phyloP scores from a whole-genome alignment of 2,329 filamentous ascomycete species.

The Penicillium freii region DNA sequence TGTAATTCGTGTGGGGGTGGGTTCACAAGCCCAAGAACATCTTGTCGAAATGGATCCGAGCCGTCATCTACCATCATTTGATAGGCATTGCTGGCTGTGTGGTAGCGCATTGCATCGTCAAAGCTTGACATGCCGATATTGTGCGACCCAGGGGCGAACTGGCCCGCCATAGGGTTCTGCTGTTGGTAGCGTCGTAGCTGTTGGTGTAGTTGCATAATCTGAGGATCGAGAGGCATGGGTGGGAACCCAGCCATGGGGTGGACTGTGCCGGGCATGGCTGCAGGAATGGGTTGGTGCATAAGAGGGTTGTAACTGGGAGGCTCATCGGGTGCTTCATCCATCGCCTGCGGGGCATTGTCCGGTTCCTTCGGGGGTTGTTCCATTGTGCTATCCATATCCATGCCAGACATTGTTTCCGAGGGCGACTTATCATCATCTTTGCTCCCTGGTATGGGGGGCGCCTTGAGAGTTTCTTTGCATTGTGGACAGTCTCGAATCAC shows the following conservation, averaged over 20 bases:
- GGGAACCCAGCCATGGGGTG: slow-evolving; percentile 45
- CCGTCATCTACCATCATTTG: slow-evolving; percentile 45
- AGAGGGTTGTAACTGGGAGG: slow-evolving; percentile 35
- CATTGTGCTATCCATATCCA: slow-evolving; percentile 14
- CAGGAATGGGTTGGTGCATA: slow-evolving; percentile 26
- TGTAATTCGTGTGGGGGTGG: slow-evolving; percentile 41
- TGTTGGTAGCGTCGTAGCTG: slow-evolving; percentile 44
- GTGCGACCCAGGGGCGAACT: slow-evolving; percentile 35
- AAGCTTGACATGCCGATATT: slow-evolving; percentile 35
- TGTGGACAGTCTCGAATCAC: slow-evolving; percentile 89
- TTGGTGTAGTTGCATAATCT: slow-evolving; percentile 55
- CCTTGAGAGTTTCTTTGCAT: slow-evolving; percentile 77
- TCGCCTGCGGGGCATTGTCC: slow-evolving; percentile 17
- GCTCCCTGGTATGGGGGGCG: slow-evolving; percentile 39
- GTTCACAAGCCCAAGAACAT: slow-evolving; percentile 41
- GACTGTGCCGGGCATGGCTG: slow-evolving; percentile 37
- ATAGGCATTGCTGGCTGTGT: slow-evolving; percentile 38
- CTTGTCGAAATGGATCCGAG: slow-evolving; percentile 40
- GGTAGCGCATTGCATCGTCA: slow-evolving; percentile 41
- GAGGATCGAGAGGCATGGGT: slow-evolving; percentile 59
- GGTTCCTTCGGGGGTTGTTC: slow-evolving; percentile 17
- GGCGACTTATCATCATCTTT: slow-evolving; percentile 29
- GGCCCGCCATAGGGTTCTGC: slow-evolving; percentile 37
- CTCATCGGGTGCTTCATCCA: slow-evolving; percentile 26
- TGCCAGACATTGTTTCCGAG: slow-evolving; percentile 17